Evolutionary conservation across 257 asterid genomes (phyloP).

Genomic region (Thymus mandschuricus): DNA sequence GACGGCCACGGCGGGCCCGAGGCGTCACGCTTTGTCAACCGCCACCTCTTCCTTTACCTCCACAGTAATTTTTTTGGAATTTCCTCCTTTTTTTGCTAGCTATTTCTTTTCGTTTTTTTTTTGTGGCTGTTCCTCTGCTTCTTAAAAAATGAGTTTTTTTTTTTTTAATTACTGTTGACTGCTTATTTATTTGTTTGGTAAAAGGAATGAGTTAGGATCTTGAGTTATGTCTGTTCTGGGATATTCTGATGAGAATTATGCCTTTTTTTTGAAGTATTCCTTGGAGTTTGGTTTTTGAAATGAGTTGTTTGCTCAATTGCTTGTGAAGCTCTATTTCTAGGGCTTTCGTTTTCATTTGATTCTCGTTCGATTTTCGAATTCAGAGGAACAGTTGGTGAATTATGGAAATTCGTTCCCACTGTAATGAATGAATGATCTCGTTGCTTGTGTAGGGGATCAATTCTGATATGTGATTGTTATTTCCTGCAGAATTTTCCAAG

Average conservation of each 20-base stretch:
- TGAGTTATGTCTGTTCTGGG: conserved; percentile 7
- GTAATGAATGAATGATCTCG: background rate
- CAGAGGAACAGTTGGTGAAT: background rate
- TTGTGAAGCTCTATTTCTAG: background rate
- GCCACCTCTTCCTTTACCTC: conserved; percentile 75
- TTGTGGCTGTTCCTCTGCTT: background rate
- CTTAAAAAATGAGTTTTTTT: background rate
- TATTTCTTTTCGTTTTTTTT: conserved; percentile 2
- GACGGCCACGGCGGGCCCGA: conserved; percentile 99
- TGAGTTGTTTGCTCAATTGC: conserved; percentile 8
- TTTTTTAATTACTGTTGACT: background rate
- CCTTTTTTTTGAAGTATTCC: background rate
- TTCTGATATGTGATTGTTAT: conserved; percentile 21
- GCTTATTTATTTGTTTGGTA: background rate
- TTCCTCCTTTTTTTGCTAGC: background rate
- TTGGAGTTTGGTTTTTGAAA: background rate
- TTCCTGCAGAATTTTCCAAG: conserved; percentile 66
- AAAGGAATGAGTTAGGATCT: background rate
- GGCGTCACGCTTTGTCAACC: conserved; percentile 88
- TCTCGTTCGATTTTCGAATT: background rate
- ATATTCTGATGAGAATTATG: background rate
- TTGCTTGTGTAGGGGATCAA: background rate
- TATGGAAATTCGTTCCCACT: background rate
- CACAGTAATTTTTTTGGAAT: conserved; percentile 49
- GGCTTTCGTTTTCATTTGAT: background rate